phyloP scores from a whole-genome alignment of 2,329 filamentous ascomycete genomes.

The Paramyrothecium roridum region DNA sequence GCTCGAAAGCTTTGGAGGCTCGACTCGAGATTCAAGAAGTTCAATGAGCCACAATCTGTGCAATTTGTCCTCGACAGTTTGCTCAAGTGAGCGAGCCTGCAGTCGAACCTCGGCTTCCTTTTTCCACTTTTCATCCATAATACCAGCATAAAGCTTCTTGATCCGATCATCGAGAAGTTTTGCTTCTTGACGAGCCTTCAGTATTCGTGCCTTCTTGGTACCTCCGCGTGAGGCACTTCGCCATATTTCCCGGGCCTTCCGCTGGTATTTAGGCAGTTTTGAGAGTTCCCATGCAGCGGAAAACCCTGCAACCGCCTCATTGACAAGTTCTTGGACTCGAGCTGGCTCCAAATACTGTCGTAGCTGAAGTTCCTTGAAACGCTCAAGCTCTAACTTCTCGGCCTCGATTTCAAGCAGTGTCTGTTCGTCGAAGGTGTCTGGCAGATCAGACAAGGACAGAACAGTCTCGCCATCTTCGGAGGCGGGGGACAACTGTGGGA shows the following conservation, averaged over 20 bases:
- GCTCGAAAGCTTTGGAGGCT: conserved; percentile 31
- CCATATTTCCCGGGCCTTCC: conserved; percentile 63
- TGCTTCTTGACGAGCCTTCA: conserved; percentile 37
- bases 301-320: conserved; percentile 48
- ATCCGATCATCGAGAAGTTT: conserved; percentile 48
- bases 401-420: conserved; percentile 60
- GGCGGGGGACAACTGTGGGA: conserved; percentile 8
- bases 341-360: conserved; percentile 33
- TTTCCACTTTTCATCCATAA: conserved; percentile 50
- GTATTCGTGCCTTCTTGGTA: conserved; percentile 34
- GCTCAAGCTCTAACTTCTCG: conserved; percentile 17
- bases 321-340: conserved; percentile 50
- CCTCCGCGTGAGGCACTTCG: conserved; percentile 42
- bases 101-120: conserved; percentile 47
- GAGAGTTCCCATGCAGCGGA: conserved; percentile 54
- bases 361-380: not conserved
- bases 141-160: conserved; percentile 48
- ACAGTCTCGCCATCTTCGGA: conserved; percentile 36
- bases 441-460: conserved; percentile 22
- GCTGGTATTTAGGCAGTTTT: conserved; percentile 52
- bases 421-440: conserved; percentile 43
- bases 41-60: conserved; percentile 47
- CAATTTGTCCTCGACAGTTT: conserved; percentile 60
- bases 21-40: conserved; percentile 37
- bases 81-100: conserved; percentile 59